Evolutionary conservation across 352 stramenopile species (phyloP), one percentile per base, ranked within the genome.

Genomic region (Globisporangium middletonii): DNA sequence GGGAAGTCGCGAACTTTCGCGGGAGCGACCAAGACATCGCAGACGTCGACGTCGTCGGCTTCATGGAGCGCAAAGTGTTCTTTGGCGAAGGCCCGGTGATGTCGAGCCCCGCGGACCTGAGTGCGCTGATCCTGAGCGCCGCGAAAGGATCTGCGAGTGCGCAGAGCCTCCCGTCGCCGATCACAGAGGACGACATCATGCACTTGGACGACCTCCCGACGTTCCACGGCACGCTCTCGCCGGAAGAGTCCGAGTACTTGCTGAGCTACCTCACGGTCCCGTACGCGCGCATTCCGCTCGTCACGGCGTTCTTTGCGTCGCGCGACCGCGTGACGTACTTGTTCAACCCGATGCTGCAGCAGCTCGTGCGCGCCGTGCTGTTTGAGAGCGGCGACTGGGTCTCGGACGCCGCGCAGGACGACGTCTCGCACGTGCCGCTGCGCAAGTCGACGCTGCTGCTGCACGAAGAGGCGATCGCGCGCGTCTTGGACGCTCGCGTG

Each of bases 241-340:
- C 93, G 23, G 93, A 98, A 55, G 97, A 99, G 64, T 97, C 92
- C 0, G 97, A 99, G 72, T 95, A 98, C 12, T 90, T 99, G 55
- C 88, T 99, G 59, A 96, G 97, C 65, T 99, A 99, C 69, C 83
- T 99, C 55, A 99, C 97, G 5, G 97, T 98, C 9, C 97, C 97
- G 33, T 99, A 99, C 64, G 92, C 98, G 33, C 71, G 96, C 23
- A 99, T 99, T 63, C 97, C 97, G 37, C 81, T 99, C 5, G 86
- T 99, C 33, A 69, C 98, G 9, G 93, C 97, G 47, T 99, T 99
- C 60, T 99, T 99, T 59, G 88, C 96, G 7, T 95, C 84, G 13
- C 72, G 88, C 45, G 88, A 97, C 53, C 83, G 88, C 15, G 79
- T 96, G 23, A 94, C 86, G 33, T 95, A 97, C 62, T 64, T 97